These are phyloP conservation scores for Candida succiphila DNA, from an alignment of 805 yeast genomes.

Conservation along the genomic window DNA sequence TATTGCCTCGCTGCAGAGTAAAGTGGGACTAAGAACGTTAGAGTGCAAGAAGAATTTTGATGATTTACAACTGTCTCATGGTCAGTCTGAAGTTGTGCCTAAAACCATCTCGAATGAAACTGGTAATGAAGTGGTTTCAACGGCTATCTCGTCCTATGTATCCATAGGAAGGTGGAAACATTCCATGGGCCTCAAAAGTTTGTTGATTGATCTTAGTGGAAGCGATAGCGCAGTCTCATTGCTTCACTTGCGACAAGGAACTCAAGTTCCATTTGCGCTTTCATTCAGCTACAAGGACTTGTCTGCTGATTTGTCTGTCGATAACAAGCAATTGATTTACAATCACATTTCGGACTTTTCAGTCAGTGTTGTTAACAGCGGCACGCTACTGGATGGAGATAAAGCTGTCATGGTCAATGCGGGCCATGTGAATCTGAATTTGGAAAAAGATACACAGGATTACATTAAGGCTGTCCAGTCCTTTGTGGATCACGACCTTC, in stretches of 20 bases:
- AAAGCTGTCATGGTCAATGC: constrained; percentile 10
- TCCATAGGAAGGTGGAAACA: constrained; percentile 11
- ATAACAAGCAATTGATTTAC: constrained; percentile 6
- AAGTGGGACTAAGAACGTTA: no score
- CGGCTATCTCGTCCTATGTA: constrained; percentile 1
- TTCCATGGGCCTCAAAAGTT: constrained; percentile 13
- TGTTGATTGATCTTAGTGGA: constrained; percentile 10
- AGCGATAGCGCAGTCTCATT: constrained; percentile 7
- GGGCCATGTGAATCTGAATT: constrained; percentile 6
- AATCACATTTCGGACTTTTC: constrained; percentile 6
- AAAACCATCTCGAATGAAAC: no score
- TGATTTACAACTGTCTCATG: not conserved
- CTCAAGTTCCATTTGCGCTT: constrained; percentile 13
- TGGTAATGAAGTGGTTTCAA: not conserved
- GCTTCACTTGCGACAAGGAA: constrained; percentile 8
- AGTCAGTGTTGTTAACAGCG: constrained; percentile 11
- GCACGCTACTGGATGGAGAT: constrained; percentile 12
- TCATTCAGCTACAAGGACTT: constrained; percentile 5
- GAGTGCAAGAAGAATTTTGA: no score
- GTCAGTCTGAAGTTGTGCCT: not conserved
- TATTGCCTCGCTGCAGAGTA: no score
- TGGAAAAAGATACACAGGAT: constrained; percentile 13
- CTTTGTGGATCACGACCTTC: constrained; percentile 14
- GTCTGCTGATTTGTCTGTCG: constrained; percentile 4
- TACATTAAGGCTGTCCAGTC: constrained; percentile 11